Percentiles rank a stretch among this genome's conserved stretches.
Evolutionary conservation across 2,329 filamentous ascomycete genomes (phyloP).

Genomic region (Akanthomyces lecanii): DNA sequence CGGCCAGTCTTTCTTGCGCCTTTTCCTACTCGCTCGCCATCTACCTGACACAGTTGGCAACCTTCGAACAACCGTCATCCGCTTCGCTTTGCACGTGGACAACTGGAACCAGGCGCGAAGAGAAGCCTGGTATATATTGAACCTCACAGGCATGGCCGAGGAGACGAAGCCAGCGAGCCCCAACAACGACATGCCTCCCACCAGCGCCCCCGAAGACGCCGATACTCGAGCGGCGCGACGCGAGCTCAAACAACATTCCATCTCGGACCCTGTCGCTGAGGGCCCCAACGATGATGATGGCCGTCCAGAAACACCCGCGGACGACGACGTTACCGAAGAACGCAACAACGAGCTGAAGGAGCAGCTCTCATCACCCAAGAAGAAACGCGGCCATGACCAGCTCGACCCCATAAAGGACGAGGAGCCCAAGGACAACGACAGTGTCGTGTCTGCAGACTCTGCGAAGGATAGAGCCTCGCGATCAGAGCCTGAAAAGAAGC

Average conservation of each 20-base stretch:
- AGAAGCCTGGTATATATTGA: not conserved
- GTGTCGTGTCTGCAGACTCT: conserved; percentile 39
- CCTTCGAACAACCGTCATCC: not conserved
- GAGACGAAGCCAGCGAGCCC: conserved; percentile 40
- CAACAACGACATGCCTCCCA: conserved; percentile 29
- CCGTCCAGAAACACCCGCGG: conserved; percentile 33
- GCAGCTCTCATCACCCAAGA: conserved; percentile 57
- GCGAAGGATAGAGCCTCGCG: conserved; percentile 45
- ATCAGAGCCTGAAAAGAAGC: conserved; percentile 61
- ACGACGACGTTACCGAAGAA: conserved; percentile 29
- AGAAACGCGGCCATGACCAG: conserved; percentile 60
- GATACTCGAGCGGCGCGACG: conserved; percentile 60
- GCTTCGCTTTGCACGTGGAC: conserved; percentile 4
- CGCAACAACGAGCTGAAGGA: conserved; percentile 41
- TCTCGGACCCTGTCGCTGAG: conserved; percentile 45
- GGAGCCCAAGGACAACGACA: conserved; percentile 40
- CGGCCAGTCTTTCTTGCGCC: not conserved
- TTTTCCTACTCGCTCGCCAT: not conserved
- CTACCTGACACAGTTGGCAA: not conserved
- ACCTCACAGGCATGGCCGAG: conserved; percentile 39
- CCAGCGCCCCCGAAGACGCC: conserved; percentile 48
- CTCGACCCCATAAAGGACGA: conserved; percentile 46
- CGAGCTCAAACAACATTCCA: conserved; percentile 60
- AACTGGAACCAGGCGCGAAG: not conserved
- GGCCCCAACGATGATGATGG: conserved; percentile 22